Percentiles rank a stretch among this genome's conserved stretches.
These are phyloP conservation scores for Arbutus unedo DNA, from an alignment of 148 eudicot species.

Conservation along the genomic window DNA sequence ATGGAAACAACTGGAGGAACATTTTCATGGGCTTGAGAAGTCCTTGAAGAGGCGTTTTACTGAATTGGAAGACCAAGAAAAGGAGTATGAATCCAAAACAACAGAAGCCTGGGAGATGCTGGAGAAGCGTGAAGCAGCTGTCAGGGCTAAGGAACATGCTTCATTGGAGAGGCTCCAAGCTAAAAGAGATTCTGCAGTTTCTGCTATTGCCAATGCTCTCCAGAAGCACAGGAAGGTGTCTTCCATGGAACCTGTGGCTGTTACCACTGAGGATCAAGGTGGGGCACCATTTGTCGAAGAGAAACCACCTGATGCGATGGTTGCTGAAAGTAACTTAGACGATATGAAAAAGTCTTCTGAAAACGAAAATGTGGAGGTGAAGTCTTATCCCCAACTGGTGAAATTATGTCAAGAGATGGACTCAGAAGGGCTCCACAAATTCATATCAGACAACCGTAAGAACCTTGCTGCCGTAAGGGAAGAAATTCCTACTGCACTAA, in stretches of 20 bases:
- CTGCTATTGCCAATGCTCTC: constrained; percentile 63
- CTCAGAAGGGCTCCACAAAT: constrained; percentile 82
- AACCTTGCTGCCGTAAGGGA: constrained; percentile 91
- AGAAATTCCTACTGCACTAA: constrained; percentile 85
- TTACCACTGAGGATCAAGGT: constrained; percentile 34
- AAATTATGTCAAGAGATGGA: constrained; percentile 84
- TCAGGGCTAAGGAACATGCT: constrained; percentile 75
- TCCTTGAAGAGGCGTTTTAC: constrained; percentile 94
- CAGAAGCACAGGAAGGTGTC: constrained; percentile 60
- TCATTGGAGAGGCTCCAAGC: constrained; percentile 81
- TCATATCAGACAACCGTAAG: constrained; percentile 97
- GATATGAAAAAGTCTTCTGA: constrained; percentile 41
- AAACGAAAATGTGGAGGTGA: constrained; percentile 49
- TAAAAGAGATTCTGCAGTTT: constrained; percentile 94
- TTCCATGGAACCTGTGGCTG: constrained; percentile 33
- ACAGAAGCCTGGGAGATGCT: constrained; percentile 53
- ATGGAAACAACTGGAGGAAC: constrained; percentile 99
- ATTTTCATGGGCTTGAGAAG: constrained; percentile 93
- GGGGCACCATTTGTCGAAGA: constrained; percentile 37
- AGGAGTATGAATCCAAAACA: constrained; percentile 73
- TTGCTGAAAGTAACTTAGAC: constrained; percentile 44
- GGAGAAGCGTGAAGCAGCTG: constrained; percentile 76
- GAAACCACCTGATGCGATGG: constrained; percentile 46
- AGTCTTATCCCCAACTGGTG: constrained; percentile 71
- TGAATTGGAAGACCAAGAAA: constrained; percentile 95